Evolutionary conservation across 768 basidiomycete species (phyloP), one percentile per base, ranked within the genome.

Genomic region (Panellus pusillus): DNA sequence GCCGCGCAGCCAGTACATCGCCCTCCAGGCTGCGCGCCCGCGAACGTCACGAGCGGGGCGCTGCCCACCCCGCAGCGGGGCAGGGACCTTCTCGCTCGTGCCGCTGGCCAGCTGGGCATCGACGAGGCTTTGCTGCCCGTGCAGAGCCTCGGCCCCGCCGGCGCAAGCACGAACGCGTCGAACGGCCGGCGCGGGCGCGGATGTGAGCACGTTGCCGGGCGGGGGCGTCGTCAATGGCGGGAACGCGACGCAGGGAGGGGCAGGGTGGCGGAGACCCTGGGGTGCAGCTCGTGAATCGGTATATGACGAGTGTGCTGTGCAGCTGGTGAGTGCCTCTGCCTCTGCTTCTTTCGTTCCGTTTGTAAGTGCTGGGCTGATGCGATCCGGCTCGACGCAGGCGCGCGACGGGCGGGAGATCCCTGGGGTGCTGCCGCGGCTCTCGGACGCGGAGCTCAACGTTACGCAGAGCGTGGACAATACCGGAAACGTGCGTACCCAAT

Each of bases 381-480:
- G 8, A 13, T 52, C n/a, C n/a, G n/a, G n/a, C n/a, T n/a, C n/a
- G n/a, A n/a, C n/a, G 4, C 29, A 90, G 89, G 90, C 81, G 85
- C 60, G 85, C 90, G 12, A 97, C 93, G 0, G 95, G 95, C 31
- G 95, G 95, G 84, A 84, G 4, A 89, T 98, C 40, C 77, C 82
- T 0, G 79, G 78, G 14, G 17, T 93, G 36, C 70, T 95, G 4
- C 79, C 87, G 18, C 81, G 83, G 53, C 75, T 96, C 19, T 81
- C 93, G 0, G 77, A 83, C 58, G 69, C 76, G 14, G 82, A 88
- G 66, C 76, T 93, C 51, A 87, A 89, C 60, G 74, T 87, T 9
- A 91, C 85, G 0, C 67, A 74, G 63, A 89, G 86, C 47, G 61
- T 79, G 35, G 77, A 72, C 63, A 89, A 89, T 68, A 86, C 79